Conservation (phyloP, 352 stramenopile species). For the Globisporangium camurandrum region DNA sequence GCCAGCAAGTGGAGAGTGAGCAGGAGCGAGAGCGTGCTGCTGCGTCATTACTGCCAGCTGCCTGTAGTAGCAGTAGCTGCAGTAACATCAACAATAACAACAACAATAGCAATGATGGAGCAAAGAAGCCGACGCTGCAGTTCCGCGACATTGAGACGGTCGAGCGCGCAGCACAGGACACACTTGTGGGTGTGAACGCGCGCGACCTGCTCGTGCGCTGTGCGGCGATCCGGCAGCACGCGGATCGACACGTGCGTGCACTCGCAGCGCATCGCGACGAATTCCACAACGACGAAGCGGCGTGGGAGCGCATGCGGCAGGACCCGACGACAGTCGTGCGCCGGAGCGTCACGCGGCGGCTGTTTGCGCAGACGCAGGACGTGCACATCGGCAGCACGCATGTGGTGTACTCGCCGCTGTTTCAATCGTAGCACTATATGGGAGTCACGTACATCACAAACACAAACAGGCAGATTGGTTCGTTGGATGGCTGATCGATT, state of each 20-base stretch:
- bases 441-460: too few species aligned
- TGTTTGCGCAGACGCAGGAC: conserved; percentile 52
- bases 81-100: too few species aligned
- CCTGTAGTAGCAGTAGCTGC: not conserved
- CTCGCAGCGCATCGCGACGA: conserved; percentile 36
- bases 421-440: conserved; percentile 25
- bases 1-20: not conserved
- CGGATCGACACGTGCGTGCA: conserved; percentile 30
- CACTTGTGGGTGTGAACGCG: conserved; percentile 46
- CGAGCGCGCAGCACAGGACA: conserved; percentile 38
- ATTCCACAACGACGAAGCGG: conserved; percentile 47
- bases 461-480: too few species aligned
- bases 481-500: too few species aligned
- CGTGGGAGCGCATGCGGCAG: conserved; percentile 61
- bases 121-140: too few species aligned
- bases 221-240: conserved; percentile 51
- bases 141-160: conserved; percentile 61
- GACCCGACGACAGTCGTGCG: conserved; percentile 62
- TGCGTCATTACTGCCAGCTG: not conserved
- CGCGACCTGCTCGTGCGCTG: conserved; percentile 66
- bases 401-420: conserved; percentile 59
- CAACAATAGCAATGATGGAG: too few species aligned
- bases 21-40: not conserved
- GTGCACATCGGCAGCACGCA: conserved; percentile 57
- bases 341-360: conserved; percentile 30